Conservation (phyloP, 2,329 filamentous ascomycete genomes). For the Fragosphaeria purpurea region DNA sequence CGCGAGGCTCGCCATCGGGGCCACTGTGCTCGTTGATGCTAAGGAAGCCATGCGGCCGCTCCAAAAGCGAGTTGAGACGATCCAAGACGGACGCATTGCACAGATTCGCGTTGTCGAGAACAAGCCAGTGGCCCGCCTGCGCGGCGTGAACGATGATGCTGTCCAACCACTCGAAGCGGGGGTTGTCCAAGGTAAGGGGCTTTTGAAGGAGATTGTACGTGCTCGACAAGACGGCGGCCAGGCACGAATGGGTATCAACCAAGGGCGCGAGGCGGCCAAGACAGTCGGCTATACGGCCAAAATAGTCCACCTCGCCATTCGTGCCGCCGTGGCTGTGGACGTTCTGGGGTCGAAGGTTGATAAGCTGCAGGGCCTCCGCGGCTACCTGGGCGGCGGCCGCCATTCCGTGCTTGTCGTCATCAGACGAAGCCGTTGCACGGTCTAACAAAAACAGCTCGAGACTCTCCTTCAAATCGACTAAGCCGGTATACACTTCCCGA, state of each 20-base stretch:
- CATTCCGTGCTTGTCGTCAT: background rate
- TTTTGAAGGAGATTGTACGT: slow-evolving; percentile 40
- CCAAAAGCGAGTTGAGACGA: slow-evolving; percentile 84
- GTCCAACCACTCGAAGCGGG: slow-evolving; percentile 92
- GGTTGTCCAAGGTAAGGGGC: slow-evolving; percentile 53
- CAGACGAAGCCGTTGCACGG: slow-evolving; percentile 31
- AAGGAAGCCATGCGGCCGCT: slow-evolving; percentile 69
- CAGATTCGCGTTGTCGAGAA: slow-evolving; percentile 94
- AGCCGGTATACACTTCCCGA: slow-evolving; percentile 55
- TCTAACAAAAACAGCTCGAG: slow-evolving; percentile 40
- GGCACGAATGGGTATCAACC: slow-evolving; percentile 32
- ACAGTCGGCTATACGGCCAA: slow-evolving; percentile 27
- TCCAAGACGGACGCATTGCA: slow-evolving; percentile 94
- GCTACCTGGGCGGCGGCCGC: slow-evolving; percentile 32
- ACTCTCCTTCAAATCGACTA: slow-evolving; percentile 28
- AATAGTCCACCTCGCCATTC: slow-evolving; percentile 26
- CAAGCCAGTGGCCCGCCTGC: slow-evolving; percentile 78
- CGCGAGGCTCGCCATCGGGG: slow-evolving; percentile 66
- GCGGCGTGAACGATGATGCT: slow-evolving; percentile 84
- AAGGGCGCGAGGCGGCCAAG: slow-evolving; percentile 30
- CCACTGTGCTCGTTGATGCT: slow-evolving; percentile 91
- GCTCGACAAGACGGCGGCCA: slow-evolving; percentile 37
- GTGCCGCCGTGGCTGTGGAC: slow-evolving; percentile 12
- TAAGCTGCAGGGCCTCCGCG: slow-evolving; percentile 39
- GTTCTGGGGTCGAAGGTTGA: slow-evolving; percentile 23